A percentile compares a stretch with the other conserved stretches of the same genome.
These are phyloP conservation scores for Suillus occidentalis DNA, from an alignment of 768 basidiomycete genomes.

Conservation along the genomic window DNA sequence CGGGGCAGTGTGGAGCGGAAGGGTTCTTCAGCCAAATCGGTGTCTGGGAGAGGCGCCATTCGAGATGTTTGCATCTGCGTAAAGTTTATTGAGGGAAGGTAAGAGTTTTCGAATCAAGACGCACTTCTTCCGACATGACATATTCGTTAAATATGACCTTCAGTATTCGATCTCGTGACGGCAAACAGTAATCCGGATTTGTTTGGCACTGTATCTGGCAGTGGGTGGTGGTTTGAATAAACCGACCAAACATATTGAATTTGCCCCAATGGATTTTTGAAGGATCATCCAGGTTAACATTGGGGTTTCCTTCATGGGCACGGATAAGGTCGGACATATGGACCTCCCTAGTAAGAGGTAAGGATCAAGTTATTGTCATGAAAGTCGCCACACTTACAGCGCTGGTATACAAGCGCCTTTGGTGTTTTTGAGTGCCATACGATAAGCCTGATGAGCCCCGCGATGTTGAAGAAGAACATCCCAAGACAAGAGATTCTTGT, in stretches of 20 bases:
- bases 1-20: slow-evolving; percentile 32
- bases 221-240: slow-evolving; percentile 73
- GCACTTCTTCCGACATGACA: slow-evolving; percentile 72
- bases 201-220: slow-evolving; percentile 74
- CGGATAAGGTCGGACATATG: slow-evolving; percentile 88
- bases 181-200: slow-evolving; percentile 61
- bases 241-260: slow-evolving; percentile 88
- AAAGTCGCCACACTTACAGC: slow-evolving; percentile 45
- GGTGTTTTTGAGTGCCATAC: slow-evolving; percentile 81
- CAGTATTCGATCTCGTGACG: slow-evolving; percentile 52
- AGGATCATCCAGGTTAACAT: slow-evolving; percentile 64
- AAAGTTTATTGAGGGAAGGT: slow-evolving; percentile 9
- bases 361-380: slow-evolving; percentile 10
- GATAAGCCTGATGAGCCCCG: slow-evolving; percentile 87
- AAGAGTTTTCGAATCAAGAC: slow-evolving; percentile 14
- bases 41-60: slow-evolving; percentile 51
- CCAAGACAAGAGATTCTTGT: slow-evolving; percentile 80
- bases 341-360: slow-evolving; percentile 63
- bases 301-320: slow-evolving; percentile 82
- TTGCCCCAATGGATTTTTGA: slow-evolving; percentile 93
- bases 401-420: slow-evolving; percentile 88
- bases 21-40: slow-evolving; percentile 43
- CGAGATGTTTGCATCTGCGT: slow-evolving; percentile 66
- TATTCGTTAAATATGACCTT: slow-evolving; percentile 54
- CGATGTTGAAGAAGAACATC: slow-evolving; percentile 81